Base-by-base conservation (phyloP, 2,329 filamentous ascomycete genomes). In the Monilinia polystroma region DNA sequence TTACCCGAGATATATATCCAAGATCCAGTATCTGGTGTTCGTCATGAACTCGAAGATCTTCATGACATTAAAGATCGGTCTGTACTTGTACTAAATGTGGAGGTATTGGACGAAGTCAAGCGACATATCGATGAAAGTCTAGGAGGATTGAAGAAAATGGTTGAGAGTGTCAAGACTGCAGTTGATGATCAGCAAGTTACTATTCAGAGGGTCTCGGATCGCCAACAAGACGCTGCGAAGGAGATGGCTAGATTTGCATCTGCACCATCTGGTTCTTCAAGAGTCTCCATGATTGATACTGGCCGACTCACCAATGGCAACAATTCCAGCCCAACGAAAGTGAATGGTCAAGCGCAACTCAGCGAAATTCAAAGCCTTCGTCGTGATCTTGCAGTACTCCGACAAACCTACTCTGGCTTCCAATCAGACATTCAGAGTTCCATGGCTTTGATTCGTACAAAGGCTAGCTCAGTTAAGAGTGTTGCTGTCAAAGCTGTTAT, bases 1-100 rank as follows among this genome's bases (percentile, higher is more conserved):
- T 80, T 99, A 56, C 95, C 95, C 0, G 95, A 99, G 73, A 98
- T 99, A 20, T 97, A 99, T 77, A 95, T 99, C 20, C 95, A 99
- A 77, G 95, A 99, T 76, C 90, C 93, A 0, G 85, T 97, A 2
- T 98, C 95, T 11, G 95, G 95, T 0, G 91, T 99, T n/a, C 90
- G 95, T 20, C 94, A 99, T 77, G 95, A 99, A 79, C 81, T 99
- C 32, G 95, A 99, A 77, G 95, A 99, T 75, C 82, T 99, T 41
- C 86, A 83, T 23, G 95, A 99, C 76, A 91, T 99, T 74, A 97
- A 96, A 79, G 95, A 99, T 77, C 87, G 94, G 41, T 93, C 93
- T 1, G 95, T 99, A 0, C 83, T 99, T n/a, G 96, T 95, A 0
- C 81, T 99, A 53, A 99, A 99, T 73, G 85, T 98, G 1, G 95